These are phyloP conservation scores for Pseudogymnoascus sp. DNA, from an alignment of 2,329 filamentous ascomycete species.

Conservation along the genomic window DNA sequence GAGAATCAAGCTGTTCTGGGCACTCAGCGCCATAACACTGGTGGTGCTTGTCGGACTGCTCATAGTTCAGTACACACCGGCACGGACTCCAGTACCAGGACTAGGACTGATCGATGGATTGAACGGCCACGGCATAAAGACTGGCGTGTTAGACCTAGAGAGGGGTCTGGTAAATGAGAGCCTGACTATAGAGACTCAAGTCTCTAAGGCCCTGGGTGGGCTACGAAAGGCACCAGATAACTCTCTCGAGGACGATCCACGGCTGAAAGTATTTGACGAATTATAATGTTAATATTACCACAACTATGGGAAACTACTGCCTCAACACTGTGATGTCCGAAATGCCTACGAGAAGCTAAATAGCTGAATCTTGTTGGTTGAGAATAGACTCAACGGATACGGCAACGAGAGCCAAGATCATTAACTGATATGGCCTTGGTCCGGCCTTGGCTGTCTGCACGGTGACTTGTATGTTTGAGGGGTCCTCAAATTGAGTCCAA, in stretches of 20 bases:
- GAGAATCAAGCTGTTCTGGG: slow-evolving; percentile 56
- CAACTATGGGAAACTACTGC: background rate
- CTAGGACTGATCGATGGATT: slow-evolving; percentile 11
- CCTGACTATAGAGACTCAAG: slow-evolving; percentile 40
- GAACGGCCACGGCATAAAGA: slow-evolving; percentile 15
- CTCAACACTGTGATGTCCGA: background rate
- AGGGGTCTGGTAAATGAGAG: background rate
- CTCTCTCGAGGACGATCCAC: slow-evolving; percentile 21
- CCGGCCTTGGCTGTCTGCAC: background rate
- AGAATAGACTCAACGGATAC: background rate
- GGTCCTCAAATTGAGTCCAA: background rate
- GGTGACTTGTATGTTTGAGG: background rate
- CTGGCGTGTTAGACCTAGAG: slow-evolving; percentile 17
- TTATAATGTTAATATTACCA: slow-evolving; percentile 17
- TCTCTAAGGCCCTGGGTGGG: slow-evolving; percentile 49
- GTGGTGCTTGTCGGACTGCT: slow-evolving; percentile 39
- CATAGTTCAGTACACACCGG: slow-evolving; percentile 25
- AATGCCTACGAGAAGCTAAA: background rate
- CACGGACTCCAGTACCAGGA: slow-evolving; percentile 9
- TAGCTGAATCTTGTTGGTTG: background rate
- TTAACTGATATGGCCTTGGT: background rate
- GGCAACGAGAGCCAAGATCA: background rate
- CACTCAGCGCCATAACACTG: slow-evolving; percentile 41
- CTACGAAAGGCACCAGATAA: slow-evolving; percentile 20
- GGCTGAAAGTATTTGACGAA: slow-evolving; percentile 26